Evolutionary conservation across 345 rosid species (phyloP).

Genomic region (Murraya paniculata): DNA sequence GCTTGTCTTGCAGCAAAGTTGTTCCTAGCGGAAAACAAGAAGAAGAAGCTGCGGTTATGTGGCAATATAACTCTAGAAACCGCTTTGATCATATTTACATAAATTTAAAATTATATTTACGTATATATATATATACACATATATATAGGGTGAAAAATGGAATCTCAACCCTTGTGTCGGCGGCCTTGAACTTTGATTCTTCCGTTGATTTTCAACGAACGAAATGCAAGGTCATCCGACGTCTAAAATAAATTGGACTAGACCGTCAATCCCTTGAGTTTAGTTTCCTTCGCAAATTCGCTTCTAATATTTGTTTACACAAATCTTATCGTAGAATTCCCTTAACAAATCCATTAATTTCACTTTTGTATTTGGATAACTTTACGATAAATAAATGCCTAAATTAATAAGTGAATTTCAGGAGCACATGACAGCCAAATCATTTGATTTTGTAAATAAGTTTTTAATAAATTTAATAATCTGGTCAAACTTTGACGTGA

Average conservation of each 20-base stretch:
- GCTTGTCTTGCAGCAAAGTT: background rate
- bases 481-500: too few relatives aligned
- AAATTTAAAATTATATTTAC: background rate
- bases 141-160: too few relatives aligned
- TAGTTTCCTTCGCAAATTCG: background rate
- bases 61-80: conserved; percentile 2
- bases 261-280: background rate
- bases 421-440: too few relatives aligned
- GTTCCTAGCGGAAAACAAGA: background rate
- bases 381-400: too few relatives aligned
- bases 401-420: too few relatives aligned
- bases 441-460: too few relatives aligned
- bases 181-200: background rate
- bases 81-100: background rate
- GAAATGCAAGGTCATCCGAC: background rate
- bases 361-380: too few relatives aligned
- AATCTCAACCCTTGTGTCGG: background rate
- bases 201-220: background rate
- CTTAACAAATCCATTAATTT: too few relatives aligned
- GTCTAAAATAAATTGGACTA: background rate
- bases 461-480: too few relatives aligned
- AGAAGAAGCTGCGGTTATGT: background rate
- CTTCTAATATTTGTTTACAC: too few relatives aligned
- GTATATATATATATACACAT: too few relatives aligned
- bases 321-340: too few relatives aligned